Evolutionary conservation across 805 yeast genomes (phyloP), one percentile per base, ranked within the genome.

Genomic region (Limtongia smithiae): DNA sequence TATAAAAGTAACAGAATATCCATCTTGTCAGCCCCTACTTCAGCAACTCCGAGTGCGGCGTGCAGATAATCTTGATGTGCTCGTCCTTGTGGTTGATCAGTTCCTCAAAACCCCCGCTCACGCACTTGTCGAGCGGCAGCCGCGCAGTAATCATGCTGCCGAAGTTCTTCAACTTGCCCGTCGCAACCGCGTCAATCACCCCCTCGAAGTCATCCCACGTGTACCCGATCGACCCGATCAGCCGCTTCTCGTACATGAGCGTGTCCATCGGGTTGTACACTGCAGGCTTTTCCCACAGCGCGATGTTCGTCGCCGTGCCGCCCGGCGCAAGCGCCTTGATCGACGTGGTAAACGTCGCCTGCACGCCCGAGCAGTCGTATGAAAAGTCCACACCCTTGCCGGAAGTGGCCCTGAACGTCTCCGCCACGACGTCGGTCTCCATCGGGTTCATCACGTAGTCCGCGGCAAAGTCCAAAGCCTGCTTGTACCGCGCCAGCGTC

Each of bases 141-240:
- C 68, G 77, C 22, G 79, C 79, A 0, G 85, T 80, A 49, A 82
- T 78, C 66, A 80, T 63, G 25, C 33, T 50, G 14, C 27, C 44
- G 21, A 67, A 60, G 57, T 64, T 71, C 28, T 66, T 68, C 49
- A 80, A 77, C 30, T 62, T 58, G 14, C 81, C 81, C 2, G 65
- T 57, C 4, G 69, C 72, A 44, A 81, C 65, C 7, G 82, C 80
- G 0, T 62, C 67, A 18, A 80, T 70, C 2, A 81, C 85, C 40
- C 74, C 77, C 57, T 72, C 75, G 53, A 81, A 80, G 63, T 81
- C 86, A 48, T 67, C 66, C 18, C 73, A 71, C 2, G 76, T 74
- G 61, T 81, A 80, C 50, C 84, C 79, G 71, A 80, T 79, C 1
- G 84, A 79, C 2, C 85, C 86, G 37, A 79, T 72, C 32, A 77